Base-by-base conservation (phyloP, 2,329 filamentous ascomycete genomes). In the Colletotrichum costaricense region DNA sequence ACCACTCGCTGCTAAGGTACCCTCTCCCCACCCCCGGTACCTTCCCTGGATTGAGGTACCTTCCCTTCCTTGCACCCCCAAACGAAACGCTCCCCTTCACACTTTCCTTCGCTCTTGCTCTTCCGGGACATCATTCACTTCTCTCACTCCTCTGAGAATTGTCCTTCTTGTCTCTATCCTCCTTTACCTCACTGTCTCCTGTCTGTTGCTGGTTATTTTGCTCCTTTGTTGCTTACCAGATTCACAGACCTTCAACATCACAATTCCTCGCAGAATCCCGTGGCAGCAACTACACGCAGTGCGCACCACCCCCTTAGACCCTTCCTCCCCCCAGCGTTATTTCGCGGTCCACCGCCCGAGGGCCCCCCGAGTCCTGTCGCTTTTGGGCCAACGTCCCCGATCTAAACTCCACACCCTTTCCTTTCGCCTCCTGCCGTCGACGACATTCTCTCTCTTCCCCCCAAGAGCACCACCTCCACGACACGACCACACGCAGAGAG, bases 341-440 rank as follows among this genome's bases (percentile, higher is more conserved):
- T 73, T 73, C 67, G 49, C 62, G 71, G 71, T 73, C 71, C 71
- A 73, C 71, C 30, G 67, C 71, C 71, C 67, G 67, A 73, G 71
- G 55, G 28, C 71, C 69, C 70, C 68, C 66, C 62, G 67, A 70
- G 42, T 70, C 71, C 71, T 70, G 71, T 73, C 60, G 60, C 46
- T 70, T 73, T 70, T 73, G 71, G 67, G 71, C 38, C 71, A 70
- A 73, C 49, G 71, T 70, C 67, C 70, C 71, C 71, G 67, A 73
- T 70, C 71, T 71, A 42, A 70, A 73, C 71, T 73, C 71, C 71
- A 73, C 67, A 73, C 71, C 71, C 71, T 56, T 65, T 60, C 71
- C 56, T 71, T 71, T 73, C 67, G 71, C 71, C 67, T 73, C 71
- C 67, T 73, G 58, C 71, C 22, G 58, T 63, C 67, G 71, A 73